Conservation (phyloP, 1,284 basidiomycete genomes). For the Cryptococcus sp. region DNA sequence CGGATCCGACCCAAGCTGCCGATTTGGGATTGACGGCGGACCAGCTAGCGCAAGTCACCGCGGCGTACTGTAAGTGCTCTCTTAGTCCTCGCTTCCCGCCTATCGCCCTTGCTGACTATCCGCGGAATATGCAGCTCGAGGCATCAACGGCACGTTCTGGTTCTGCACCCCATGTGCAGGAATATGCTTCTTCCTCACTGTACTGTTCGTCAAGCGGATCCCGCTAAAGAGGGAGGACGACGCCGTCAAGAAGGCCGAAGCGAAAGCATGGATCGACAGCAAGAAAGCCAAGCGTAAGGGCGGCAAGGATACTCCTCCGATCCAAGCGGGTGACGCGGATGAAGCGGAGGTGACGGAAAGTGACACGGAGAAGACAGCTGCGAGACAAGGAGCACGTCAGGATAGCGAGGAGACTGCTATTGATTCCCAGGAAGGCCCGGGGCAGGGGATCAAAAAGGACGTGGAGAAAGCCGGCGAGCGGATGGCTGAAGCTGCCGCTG, state of each 20-base stretch:
- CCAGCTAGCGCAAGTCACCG: constrained; percentile 24
- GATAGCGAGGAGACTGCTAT: constrained; percentile 8
- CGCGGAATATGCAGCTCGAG: constrained; percentile 29
- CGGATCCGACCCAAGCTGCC: constrained; percentile 36
- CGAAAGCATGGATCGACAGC: constrained; percentile 45
- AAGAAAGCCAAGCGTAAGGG: constrained; percentile 27
- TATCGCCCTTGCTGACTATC: neutral
- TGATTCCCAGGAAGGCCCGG: constrained; percentile 2
- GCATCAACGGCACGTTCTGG: constrained; percentile 44
- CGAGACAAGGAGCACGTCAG: neutral
- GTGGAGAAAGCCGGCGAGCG: constrained; percentile 21
- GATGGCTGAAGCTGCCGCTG: constrained; percentile 22
- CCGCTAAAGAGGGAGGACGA: constrained; percentile 45
- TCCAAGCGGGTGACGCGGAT: neutral
- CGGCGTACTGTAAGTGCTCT: constrained; percentile 41
- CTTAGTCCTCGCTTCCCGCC: neutral
- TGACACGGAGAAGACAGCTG: constrained; percentile 6
- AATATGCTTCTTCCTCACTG: constrained; percentile 34
- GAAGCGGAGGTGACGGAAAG: neutral
- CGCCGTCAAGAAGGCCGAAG: constrained; percentile 42
- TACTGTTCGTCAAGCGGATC: constrained; percentile 44
- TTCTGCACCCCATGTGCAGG: constrained; percentile 42
- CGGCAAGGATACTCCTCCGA: constrained; percentile 4
- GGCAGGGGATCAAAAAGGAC: constrained; percentile 15
- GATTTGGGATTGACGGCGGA: constrained; percentile 22